Conservation (phyloP, 1,139 yeast genomes). For the Hyphopichia buzzinii region DNA sequence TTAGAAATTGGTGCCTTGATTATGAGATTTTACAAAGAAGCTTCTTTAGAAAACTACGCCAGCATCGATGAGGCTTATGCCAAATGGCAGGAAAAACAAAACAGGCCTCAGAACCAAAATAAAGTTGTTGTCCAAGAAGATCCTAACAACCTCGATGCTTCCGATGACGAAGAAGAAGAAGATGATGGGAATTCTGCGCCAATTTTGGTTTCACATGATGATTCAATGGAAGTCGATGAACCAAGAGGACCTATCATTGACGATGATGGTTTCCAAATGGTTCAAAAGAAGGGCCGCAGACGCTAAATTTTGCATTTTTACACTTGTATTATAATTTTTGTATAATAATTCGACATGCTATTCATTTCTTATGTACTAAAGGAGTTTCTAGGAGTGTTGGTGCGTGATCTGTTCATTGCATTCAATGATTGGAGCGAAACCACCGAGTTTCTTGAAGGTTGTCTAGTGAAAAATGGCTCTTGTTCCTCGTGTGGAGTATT, state of each 20-base stretch:
- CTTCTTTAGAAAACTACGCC: conserved; percentile 49
- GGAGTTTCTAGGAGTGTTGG: conserved; percentile 41
- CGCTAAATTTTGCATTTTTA: conserved; percentile 7
- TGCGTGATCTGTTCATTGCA: conserved; percentile 38
- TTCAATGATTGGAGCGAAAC: conserved; percentile 43
- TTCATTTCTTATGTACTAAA: conserved; percentile 20
- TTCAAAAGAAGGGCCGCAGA: conserved; percentile 56
- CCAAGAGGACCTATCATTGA: conserved; percentile 67
- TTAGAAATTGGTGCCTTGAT: conserved; percentile 68
- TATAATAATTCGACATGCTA: background rate
- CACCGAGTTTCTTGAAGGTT: conserved; percentile 29
- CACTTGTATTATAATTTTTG: conserved; percentile 2
- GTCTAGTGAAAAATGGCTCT: conserved; percentile 19
- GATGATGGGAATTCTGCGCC: conserved; percentile 27
- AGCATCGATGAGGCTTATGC: conserved; percentile 59
- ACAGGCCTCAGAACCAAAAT: conserved; percentile 22
- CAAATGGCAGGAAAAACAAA: conserved; percentile 52
- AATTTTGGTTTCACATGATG: conserved; percentile 18
- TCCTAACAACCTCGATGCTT: conserved; percentile 58
- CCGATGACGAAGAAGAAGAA: conserved; percentile 45
- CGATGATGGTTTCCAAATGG: conserved; percentile 92
- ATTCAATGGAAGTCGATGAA: conserved; percentile 39
- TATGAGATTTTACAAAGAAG: conserved; percentile 64
- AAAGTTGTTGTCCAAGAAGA: conserved; percentile 49
- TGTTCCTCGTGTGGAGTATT: conserved; percentile 33